Conservation (phyloP, 169 alveolate genomes). For the Amoebophrya sp. region DNA sequence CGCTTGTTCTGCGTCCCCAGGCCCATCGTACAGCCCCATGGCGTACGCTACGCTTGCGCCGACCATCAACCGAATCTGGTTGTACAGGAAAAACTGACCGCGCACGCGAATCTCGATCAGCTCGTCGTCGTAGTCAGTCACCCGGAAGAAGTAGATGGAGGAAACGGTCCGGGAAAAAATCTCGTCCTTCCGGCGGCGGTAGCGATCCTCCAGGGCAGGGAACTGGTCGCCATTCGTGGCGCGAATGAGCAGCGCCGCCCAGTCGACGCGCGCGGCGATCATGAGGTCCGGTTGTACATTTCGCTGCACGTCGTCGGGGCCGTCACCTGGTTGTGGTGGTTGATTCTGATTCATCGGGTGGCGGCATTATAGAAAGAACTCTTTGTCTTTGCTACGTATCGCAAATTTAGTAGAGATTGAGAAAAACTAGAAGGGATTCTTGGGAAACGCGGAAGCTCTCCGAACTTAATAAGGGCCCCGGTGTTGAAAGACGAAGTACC, state of each 20-base stretch:
- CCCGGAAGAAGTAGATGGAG: background rate
- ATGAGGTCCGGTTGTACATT: too few relatives aligned
- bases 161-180: background rate
- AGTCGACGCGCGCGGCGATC: background rate
- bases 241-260: background rate
- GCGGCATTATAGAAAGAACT: too few relatives aligned
- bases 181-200: background rate
- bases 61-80: background rate
- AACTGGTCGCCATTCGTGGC: background rate
- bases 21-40: background rate
- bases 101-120: background rate
- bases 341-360: too few relatives aligned
- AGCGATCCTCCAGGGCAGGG: background rate
- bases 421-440: too few relatives aligned
- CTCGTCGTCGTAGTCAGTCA: background rate
- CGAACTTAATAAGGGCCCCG: too few relatives aligned
- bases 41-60: background rate
- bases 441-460: too few relatives aligned
- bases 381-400: too few relatives aligned
- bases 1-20: too few relatives aligned
- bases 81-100: background rate
- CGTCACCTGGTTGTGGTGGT: too few relatives aligned
- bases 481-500: too few relatives aligned
- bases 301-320: too few relatives aligned
- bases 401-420: too few relatives aligned